Evolutionary conservation across 352 stramenopile species (phyloP), one percentile per base, ranked within the genome.

Genomic region (Lagenidium sp.): DNA sequence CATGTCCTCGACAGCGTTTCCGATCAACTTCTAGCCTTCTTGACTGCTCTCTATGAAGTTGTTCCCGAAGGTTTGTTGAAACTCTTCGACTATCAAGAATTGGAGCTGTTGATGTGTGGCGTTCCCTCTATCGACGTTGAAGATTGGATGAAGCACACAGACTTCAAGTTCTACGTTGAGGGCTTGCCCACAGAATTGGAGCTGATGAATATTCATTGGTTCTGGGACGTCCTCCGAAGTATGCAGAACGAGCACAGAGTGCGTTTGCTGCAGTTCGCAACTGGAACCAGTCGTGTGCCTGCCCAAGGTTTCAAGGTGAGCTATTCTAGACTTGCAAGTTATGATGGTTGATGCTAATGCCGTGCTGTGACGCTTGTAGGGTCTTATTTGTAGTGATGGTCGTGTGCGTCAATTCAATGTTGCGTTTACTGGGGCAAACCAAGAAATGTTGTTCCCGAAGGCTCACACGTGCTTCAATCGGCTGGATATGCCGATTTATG

Each of bases 61-160:
- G 89, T 99, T 21, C 95, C 96, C 0, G 92, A 98, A 52, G 82
- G 90, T 13, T 61, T 98, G 29, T 67, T 99, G 21, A 97, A 96
- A 35, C 65, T 99, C 8, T 99, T 99, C 67, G 95, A 99, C 60
- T 98, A 97, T 63, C 95, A 98, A 64, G 95, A 99, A 60, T 72
- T 99, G 0, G 96, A 99, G 60, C 55, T 99, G 34, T 68, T 99
- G 3, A 96, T 99, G 77, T 98, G 95, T 65, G 96, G 94, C 57
- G 75, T 91, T 4, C 79, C 79, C 7, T 75, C 63, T 4, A 85
- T 88, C 36, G 71, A 92, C 32, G 69, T 79, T 12, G 69, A 89
- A 36, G 76, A 87, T 44, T 86, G 67, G 73, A 80, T 78, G 56
- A 86, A 85, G 43, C 74, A 88, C 57, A 82, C 75, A 4, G 70